Evolutionary conservation across 1,284 basidiomycete species (phyloP).

Genomic region (Termitomyces sp.): DNA sequence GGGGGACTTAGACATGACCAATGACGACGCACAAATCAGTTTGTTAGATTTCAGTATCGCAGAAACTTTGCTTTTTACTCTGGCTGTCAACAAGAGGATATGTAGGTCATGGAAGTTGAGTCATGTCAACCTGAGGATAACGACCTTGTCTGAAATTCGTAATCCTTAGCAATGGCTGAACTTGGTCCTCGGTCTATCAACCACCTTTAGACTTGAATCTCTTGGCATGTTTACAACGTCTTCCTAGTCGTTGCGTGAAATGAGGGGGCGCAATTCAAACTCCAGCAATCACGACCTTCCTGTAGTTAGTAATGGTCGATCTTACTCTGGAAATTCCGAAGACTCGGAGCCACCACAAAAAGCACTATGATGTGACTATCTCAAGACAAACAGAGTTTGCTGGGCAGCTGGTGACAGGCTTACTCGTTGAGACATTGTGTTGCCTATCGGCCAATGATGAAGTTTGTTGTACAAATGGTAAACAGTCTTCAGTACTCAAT

Average conservation of each 20-base stretch:
- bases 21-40: no score
- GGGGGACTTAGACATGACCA: no score
- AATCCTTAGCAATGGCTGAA: neutral
- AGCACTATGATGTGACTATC: conserved; percentile 18
- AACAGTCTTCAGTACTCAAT: conserved; percentile 3
- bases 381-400: conserved; percentile 16
- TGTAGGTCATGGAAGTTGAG: neutral
- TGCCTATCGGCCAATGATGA: conserved; percentile 16
- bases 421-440: conserved; percentile 21
- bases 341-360: conserved; percentile 18
- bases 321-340: conserved; percentile 7
- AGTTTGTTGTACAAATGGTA: conserved; percentile 9
- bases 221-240: conserved; percentile 3
- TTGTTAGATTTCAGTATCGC: no score
- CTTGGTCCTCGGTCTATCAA: neutral
- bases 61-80: neutral
- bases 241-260: conserved; percentile 17
- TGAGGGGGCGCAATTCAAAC: conserved; percentile 19
- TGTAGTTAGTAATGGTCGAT: conserved; percentile 12
- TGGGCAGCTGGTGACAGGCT: conserved; percentile 12
- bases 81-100: neutral
- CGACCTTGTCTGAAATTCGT: neutral
- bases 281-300: conserved; percentile 20
- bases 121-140: neutral
- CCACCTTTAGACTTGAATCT: neutral